These are phyloP conservation scores for Jacaranda copaia DNA, from an alignment of 257 asterid genomes.

Conservation along the genomic window DNA sequence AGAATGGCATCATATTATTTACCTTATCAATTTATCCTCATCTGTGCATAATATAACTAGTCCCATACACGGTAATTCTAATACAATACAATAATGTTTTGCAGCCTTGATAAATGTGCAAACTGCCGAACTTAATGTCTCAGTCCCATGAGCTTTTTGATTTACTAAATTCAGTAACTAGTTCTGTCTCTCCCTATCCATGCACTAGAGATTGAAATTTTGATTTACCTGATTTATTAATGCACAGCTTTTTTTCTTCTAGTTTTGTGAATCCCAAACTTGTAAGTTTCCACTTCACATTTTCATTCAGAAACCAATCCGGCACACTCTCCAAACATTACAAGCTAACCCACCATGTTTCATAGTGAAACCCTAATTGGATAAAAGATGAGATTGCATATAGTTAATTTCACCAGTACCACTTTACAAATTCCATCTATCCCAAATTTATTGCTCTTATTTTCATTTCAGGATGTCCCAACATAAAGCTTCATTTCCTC, in stretches of 20 bases:
- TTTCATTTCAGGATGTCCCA: neutral
- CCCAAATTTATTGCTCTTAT: neutral
- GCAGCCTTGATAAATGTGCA: neutral
- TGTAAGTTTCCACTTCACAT: neutral
- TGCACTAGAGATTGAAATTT: too few species aligned
- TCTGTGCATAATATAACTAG: too few species aligned
- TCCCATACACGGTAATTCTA: neutral
- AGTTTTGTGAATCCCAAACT: neutral
- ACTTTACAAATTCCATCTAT: neutral
- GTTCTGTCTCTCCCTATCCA: neutral
- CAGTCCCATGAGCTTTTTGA: neutral
- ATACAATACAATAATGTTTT: neutral
- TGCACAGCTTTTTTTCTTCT: neutral
- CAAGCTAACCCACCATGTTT: neutral
- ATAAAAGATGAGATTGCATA: neutral
- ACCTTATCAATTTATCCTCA: neutral
- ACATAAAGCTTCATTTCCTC: neutral
- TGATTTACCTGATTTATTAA: neutral
- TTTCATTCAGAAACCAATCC: neutral
- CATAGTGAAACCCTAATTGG: neutral
- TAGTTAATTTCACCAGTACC: neutral
- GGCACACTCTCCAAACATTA: neutral
- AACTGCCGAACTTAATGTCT: neutral
- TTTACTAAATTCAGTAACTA: neutral
- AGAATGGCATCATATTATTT: neutral